Evolutionary conservation across 108 stramenopile genomes (phyloP).

Genomic region (Skeletonema costatum): DNA sequence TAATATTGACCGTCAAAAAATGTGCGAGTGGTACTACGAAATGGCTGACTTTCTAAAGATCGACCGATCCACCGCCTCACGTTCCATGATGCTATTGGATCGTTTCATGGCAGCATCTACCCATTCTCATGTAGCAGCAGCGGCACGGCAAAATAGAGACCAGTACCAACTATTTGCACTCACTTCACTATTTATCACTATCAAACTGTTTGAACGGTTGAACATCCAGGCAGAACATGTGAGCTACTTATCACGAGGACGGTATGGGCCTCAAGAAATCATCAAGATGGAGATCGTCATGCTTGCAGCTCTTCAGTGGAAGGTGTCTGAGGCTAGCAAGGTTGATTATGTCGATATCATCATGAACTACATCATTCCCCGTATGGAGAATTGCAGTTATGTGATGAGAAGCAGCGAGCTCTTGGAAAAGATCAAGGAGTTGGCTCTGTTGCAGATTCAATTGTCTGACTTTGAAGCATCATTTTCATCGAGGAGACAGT

Average conservation of each 20-base stretch:
- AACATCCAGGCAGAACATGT: slow-evolving; percentile 42
- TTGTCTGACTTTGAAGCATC: slow-evolving; percentile 40
- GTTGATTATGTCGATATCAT: slow-evolving; percentile 34
- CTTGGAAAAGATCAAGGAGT: slow-evolving; percentile 11
- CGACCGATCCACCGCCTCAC: slow-evolving; percentile 34
- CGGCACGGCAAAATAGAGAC: slow-evolving; percentile 14
- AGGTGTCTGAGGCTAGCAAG: slow-evolving; percentile 29
- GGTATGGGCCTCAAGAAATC: slow-evolving; percentile 34
- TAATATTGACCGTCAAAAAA: slow-evolving; percentile 40
- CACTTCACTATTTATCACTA: slow-evolving; percentile 36
- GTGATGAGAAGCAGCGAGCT: background rate
- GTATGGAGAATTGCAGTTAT: background rate
- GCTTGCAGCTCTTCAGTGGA: slow-evolving; percentile 37
- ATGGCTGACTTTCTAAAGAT: slow-evolving; percentile 49
- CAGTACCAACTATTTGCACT: slow-evolving; percentile 46
- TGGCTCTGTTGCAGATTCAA: slow-evolving; percentile 42
- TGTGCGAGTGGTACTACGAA: slow-evolving; percentile 53
- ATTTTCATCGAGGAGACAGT: slow-evolving; percentile 18
- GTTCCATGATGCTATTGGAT: slow-evolving; percentile 39
- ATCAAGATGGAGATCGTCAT: slow-evolving; percentile 37
- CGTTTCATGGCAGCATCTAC: slow-evolving; percentile 38
- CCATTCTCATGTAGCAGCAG: background rate
- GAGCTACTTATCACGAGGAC: slow-evolving; percentile 41
- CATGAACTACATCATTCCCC: slow-evolving; percentile 22
- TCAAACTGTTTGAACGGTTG: slow-evolving; percentile 44